Evolutionary conservation across 345 rosid genomes (phyloP).

Genomic region (Populus deltoides): DNA sequence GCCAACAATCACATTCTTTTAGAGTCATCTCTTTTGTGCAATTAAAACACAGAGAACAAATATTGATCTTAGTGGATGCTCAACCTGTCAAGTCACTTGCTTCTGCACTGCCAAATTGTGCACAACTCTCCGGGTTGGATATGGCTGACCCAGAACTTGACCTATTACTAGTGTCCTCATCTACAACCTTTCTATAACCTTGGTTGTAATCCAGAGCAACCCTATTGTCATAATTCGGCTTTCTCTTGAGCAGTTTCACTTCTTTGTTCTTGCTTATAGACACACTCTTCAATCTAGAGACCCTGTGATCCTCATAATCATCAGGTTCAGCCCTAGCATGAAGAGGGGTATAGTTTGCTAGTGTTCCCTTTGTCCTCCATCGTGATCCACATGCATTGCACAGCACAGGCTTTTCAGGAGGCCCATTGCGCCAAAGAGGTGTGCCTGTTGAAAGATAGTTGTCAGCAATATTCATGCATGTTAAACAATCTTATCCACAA

Average conservation of each 20-base stretch:
- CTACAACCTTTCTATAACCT: slow-evolving; percentile 53
- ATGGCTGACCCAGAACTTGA: slow-evolving; percentile 97
- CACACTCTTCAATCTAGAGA: slow-evolving; percentile 55
- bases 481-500: not conserved
- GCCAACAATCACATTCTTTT: not conserved
- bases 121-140: slow-evolving; percentile 96
- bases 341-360: slow-evolving; percentile 80
- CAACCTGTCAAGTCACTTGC: slow-evolving; percentile 94
- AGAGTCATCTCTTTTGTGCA: not conserved
- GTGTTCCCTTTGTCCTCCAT: slow-evolving; percentile 86
- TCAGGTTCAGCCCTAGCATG: slow-evolving; percentile 67
- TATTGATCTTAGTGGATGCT: slow-evolving; percentile 1
- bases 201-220: slow-evolving; percentile 42
- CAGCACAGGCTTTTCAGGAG: slow-evolving; percentile 93
- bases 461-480: slow-evolving; percentile 13
- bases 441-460: slow-evolving; percentile 53
- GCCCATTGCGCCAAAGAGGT: slow-evolving; percentile 97
- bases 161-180: slow-evolving; percentile 84
- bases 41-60: not conserved
- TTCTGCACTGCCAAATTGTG: slow-evolving; percentile 72
- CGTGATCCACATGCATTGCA: slow-evolving; percentile 99
- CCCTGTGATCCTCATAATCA: slow-evolving; percentile 56
- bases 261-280: slow-evolving; percentile 63
- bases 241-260: slow-evolving; percentile 64
- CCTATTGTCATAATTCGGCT: slow-evolving; percentile 49